Evolutionary conservation across 2,329 filamentous ascomycete genomes (phyloP).

Genomic region (Verticillium tricorpus): DNA sequence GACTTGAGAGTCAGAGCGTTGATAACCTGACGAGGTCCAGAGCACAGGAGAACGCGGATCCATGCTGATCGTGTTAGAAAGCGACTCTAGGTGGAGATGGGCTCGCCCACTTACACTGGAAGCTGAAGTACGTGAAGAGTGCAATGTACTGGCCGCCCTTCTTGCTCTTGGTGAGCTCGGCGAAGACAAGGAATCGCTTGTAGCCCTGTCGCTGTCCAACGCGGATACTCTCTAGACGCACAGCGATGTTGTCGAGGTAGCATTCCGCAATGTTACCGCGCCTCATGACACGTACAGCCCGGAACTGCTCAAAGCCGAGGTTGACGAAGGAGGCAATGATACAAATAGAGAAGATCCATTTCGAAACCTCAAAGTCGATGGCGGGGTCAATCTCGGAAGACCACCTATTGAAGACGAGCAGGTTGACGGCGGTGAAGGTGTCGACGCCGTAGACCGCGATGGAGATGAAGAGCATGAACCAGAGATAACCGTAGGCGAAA

Average conservation of each 20-base stretch:
- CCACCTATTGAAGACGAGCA: conserved; percentile 87
- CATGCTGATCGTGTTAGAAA: conserved; percentile 53
- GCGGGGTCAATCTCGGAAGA: conserved; percentile 75
- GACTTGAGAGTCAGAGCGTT: conserved; percentile 87
- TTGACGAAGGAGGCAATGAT: conserved; percentile 89
- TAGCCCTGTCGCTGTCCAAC: conserved; percentile 72
- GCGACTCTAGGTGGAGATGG: too few species aligned
- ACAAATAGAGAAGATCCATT: conserved; percentile 92
- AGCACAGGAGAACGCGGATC: conserved; percentile 83
- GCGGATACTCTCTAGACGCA: conserved; percentile 78
- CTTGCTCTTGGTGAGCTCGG: conserved; percentile 83
- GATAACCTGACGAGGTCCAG: conserved; percentile 85
- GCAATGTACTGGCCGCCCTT: conserved; percentile 89
- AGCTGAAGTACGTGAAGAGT: conserved; percentile 82
- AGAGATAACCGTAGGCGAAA: conserved; percentile 81
- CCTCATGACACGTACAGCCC: conserved; percentile 75
- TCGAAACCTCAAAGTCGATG: conserved; percentile 72
- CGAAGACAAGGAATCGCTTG: conserved; percentile 88
- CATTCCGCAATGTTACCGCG: conserved; percentile 84
- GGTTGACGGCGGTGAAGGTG: conserved; percentile 87
- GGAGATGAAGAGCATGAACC: conserved; percentile 69
- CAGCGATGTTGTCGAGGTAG: conserved; percentile 84
- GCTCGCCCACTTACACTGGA: conserved; percentile 48
- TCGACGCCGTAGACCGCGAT: conserved; percentile 85
- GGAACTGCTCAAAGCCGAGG: conserved; percentile 72